These are phyloP conservation scores for Cnidoscolus chayamansa DNA, from an alignment of 441 rosid species.

Conservation along the genomic window DNA sequence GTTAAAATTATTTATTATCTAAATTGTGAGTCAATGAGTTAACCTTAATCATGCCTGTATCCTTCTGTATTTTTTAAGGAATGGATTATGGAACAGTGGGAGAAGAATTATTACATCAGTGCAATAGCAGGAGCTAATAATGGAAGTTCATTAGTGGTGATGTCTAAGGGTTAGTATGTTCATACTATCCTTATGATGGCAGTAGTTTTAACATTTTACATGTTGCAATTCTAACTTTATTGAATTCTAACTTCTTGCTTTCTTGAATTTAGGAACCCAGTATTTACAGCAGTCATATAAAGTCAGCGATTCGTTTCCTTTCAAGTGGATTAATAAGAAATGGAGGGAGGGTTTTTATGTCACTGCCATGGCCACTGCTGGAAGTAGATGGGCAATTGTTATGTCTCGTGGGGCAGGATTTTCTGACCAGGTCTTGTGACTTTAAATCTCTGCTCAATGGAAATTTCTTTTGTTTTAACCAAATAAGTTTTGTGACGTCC, in stretches of 20 bases:
- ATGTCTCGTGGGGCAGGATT: constrained; percentile 91
- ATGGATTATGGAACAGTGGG: constrained; percentile 99
- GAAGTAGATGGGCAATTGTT: constrained; percentile 91
- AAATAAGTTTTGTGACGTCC: constrained; percentile 6
- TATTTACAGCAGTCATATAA: constrained; percentile 94
- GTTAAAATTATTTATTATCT: constrained; percentile 16
- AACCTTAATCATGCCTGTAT: neutral
- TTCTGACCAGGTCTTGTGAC: constrained; percentile 67
- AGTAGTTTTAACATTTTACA: constrained; percentile 6
- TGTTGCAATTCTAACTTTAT: constrained; percentile 30
- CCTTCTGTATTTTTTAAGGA: constrained; percentile 41
- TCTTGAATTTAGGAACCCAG: constrained; percentile 58
- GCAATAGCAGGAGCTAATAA: constrained; percentile 76
- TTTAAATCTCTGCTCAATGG: constrained; percentile 7
- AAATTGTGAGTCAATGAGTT: constrained; percentile 6
- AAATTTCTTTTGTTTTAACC: constrained; percentile 11
- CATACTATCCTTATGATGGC: neutral
- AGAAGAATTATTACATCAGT: constrained; percentile 82
- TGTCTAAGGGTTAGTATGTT: constrained; percentile 73
- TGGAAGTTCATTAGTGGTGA: constrained; percentile 81
- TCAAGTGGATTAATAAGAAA: constrained; percentile 93
- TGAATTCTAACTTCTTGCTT: constrained; percentile 20
- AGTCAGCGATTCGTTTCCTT: constrained; percentile 91
- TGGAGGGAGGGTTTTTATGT: constrained; percentile 93
- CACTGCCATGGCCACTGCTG: constrained; percentile 94